Conservation (phyloP, 2,329 filamentous ascomycete genomes). For the Alternaria sp. region DNA sequence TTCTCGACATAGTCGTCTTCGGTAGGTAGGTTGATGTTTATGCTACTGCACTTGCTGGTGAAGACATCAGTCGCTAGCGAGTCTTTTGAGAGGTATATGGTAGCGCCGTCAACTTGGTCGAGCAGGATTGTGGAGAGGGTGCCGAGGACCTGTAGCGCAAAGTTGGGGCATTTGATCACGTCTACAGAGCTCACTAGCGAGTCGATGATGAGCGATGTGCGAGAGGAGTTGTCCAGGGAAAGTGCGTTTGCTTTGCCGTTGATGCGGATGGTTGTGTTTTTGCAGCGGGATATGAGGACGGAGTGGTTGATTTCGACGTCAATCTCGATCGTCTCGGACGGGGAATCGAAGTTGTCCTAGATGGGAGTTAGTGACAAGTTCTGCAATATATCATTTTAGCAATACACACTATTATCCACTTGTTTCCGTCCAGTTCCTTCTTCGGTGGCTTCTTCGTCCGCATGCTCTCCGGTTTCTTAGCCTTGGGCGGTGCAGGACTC, state of each 20-base stretch:
- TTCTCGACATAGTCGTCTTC: constrained; percentile 86
- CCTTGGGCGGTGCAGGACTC: constrained; percentile 81
- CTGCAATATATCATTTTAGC: constrained; percentile 51
- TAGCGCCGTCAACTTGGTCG: constrained; percentile 91
- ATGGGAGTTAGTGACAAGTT: constrained; percentile 37
- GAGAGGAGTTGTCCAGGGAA: constrained; percentile 87
- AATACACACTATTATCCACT: constrained; percentile 75
- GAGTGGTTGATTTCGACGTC: constrained; percentile 85
- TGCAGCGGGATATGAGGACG: constrained; percentile 90
- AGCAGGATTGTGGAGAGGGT: constrained; percentile 85
- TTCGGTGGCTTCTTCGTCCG: constrained; percentile 58
- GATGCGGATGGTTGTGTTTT: constrained; percentile 87
- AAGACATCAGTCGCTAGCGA: constrained; percentile 83
- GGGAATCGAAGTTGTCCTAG: constrained; percentile 84
- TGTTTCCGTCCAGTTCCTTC: constrained; percentile 70
- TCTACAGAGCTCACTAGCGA: constrained; percentile 90
- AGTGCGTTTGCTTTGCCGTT: constrained; percentile 97
- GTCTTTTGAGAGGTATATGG: constrained; percentile 84
- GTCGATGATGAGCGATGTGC: constrained; percentile 86
- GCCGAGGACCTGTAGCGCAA: constrained; percentile 91
- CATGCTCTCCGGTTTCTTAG: constrained; percentile 63
- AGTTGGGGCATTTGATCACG: constrained; percentile 93
- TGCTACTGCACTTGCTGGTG: constrained; percentile 82
- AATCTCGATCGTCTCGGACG: constrained; percentile 76
- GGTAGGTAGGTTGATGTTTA: constrained; percentile 85